Conservation (phyloP, 768 basidiomycete genomes). For the Glaciozyma antarctica region DNA sequence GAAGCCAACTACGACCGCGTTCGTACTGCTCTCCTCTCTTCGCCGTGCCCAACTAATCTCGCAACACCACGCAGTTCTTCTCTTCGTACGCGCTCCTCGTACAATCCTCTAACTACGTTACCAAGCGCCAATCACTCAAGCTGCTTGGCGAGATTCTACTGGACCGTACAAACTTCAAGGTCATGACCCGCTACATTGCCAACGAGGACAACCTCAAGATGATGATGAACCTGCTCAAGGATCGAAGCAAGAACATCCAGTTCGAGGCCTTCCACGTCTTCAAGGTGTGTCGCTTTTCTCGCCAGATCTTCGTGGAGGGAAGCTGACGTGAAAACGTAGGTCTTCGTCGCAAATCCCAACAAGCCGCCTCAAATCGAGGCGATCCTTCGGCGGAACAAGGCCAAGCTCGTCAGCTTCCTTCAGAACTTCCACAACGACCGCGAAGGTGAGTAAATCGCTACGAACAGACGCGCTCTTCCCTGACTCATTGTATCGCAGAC, state of each 20-base stretch:
- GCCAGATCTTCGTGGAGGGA: not conserved
- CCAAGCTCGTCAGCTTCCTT: conserved; percentile 79
- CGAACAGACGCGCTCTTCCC: not conserved
- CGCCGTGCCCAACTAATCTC: not conserved
- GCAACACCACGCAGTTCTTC: conserved; percentile 64
- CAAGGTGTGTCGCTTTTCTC: conserved; percentile 57
- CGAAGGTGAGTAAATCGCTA: conserved; percentile 52
- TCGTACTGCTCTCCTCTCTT: conserved; percentile 35
- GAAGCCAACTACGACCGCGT: conserved; percentile 96
- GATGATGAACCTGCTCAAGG: conserved; percentile 98
- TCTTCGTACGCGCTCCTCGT: conserved; percentile 86
- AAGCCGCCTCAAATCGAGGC: conserved; percentile 89
- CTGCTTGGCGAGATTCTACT: conserved; percentile 94
- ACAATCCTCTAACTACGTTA: conserved; percentile 90
- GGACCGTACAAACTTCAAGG: conserved; percentile 93
- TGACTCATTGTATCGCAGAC: conserved; percentile 48
- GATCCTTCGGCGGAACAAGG: conserved; percentile 87
- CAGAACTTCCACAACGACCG: conserved; percentile 96
- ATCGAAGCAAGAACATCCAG: conserved; percentile 99
- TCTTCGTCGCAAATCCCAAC: conserved; percentile 98
- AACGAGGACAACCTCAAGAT: conserved; percentile 94
- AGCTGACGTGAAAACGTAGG: conserved; percentile 43
- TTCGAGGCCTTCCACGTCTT: conserved; percentile 99
- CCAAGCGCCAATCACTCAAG: conserved; percentile 98
- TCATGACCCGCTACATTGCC: conserved; percentile 96